Base-by-base conservation (phyloP, 164 flowering plant genomes). In the Warburgia ugandensis region DNA sequence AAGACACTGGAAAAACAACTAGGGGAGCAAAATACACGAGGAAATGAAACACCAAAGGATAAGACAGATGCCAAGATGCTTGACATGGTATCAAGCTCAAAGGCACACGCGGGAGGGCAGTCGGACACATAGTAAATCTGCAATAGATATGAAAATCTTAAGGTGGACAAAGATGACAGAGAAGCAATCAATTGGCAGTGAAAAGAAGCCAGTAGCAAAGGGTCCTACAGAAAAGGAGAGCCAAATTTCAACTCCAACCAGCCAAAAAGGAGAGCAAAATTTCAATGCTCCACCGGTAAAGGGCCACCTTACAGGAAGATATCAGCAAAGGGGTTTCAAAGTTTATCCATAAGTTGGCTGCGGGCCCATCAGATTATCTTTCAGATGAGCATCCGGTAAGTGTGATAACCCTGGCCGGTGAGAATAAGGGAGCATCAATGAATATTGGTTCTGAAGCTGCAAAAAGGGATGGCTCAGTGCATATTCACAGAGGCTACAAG, bases 361-460 rank as follows among this genome's bases (percentile, higher is more conserved):
- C 48, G 7, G 69, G 52, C 21, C 58, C 54, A 12, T 43, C 52
- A 39, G 53, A 62, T 45, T 52, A 66, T 19, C 26, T 60, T 29
- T 33, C 29, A 28, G 71, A 50, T 19, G 81, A 66, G 26, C 56
- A 27, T 11, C 56, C 71, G 29, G 59, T 61, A 0, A 68, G 63
- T 22, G 66, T 84, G 9, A 55, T 78, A 20, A 87, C 90, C 29
- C 59, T 85, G 5, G 70, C 79, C 14, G 98, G 95, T n/a, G 94
- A 85, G 55, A 91, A 83, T 55, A 81, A 29, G 68, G 96, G 96
- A 60, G 84, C 98, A 43, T 40, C 56, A 12, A 79, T 85, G 86
- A 71, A 72, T 9, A 22, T 80, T n/a, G 68, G 74, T 35, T 45
- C 64, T 2, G 76, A 72, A 27, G 26, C 71, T 16, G 50, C 51